A percentile compares a stretch with the other conserved stretches of the same genome.
phyloP scores from a whole-genome alignment of 495 filamentous ascomycete genomes.

The Lepidopterella palustris region DNA sequence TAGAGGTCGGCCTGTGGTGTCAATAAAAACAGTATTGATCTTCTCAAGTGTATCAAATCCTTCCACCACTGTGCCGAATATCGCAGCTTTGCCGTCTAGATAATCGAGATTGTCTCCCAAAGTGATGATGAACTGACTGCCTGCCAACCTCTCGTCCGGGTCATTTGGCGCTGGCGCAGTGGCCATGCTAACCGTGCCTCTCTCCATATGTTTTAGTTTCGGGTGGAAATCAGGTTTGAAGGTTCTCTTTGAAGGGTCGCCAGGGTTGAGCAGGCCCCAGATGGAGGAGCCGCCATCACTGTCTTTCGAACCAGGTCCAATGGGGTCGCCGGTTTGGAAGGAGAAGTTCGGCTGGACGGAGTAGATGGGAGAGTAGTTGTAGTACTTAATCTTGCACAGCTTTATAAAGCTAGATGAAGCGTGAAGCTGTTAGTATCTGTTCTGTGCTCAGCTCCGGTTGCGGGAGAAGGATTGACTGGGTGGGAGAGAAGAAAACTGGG shows the following conservation, averaged over 20 bases:
- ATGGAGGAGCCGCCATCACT: constrained; percentile 89
- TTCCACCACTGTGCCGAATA: constrained; percentile 91
- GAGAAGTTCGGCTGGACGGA: constrained; percentile 86
- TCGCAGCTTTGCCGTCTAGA: constrained; percentile 82
- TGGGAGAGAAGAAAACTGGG: constrained; percentile 11
- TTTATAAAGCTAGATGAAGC: constrained; percentile 72
- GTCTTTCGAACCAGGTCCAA: constrained; percentile 71
- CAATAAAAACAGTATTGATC: constrained; percentile 83
- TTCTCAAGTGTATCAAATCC: constrained; percentile 89
- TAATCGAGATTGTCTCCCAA: constrained; percentile 81
- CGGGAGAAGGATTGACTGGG: constrained; percentile 17
- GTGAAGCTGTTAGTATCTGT: constrained; percentile 47
- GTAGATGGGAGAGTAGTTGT: constrained; percentile 90
- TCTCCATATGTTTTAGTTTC: constrained; percentile 77
- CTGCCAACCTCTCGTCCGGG: constrained; percentile 72
- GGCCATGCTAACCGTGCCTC: constrained; percentile 91
- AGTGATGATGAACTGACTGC: constrained; percentile 86
- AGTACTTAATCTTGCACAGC: constrained; percentile 96
- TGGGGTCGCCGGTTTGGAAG: constrained; percentile 89
- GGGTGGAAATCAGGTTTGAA: constrained; percentile 77
- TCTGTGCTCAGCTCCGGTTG: constrained; percentile 36
- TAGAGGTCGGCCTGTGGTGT: constrained; percentile 74
- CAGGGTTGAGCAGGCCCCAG: constrained; percentile 66
- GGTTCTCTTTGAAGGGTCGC: constrained; percentile 62
- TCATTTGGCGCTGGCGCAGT: constrained; percentile 70